phyloP scores from a whole-genome alignment of 73 alveolate genomes.

The Tetrahymena elliotti region DNA sequence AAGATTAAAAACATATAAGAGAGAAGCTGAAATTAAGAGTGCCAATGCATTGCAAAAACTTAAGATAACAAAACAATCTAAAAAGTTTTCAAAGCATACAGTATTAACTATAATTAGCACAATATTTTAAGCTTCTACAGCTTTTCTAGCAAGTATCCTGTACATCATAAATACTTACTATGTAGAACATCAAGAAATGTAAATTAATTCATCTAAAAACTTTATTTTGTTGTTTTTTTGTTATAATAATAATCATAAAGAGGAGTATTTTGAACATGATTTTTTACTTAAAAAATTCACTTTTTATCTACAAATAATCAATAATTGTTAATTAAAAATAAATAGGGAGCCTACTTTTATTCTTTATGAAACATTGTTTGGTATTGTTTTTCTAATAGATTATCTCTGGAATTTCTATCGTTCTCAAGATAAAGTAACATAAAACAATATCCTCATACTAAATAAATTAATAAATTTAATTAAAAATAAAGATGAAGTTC shows the following conservation, averaged over 20 bases:
- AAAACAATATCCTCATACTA: background rate
- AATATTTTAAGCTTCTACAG: background rate
- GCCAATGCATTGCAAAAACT: background rate
- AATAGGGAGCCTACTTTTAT: background rate
- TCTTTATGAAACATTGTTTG: background rate
- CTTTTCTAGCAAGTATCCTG: background rate
- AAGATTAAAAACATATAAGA: background rate
- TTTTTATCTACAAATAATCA: background rate
- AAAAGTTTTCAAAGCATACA: background rate
- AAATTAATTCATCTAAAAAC: background rate
- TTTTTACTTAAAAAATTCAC: background rate
- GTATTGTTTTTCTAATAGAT: background rate
- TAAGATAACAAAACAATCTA: background rate
- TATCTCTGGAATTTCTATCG: background rate
- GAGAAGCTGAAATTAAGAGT: background rate
- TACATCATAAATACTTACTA: background rate
- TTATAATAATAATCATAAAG: no score
- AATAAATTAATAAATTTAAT: background rate
- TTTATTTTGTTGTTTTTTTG: background rate
- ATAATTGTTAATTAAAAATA: background rate
- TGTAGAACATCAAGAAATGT: background rate
- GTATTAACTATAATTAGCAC: background rate
- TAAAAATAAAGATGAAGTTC: background rate
- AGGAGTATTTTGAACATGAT: background rate
- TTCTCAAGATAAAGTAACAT: background rate